phyloP scores from a whole-genome alignment of 805 yeast genomes.

The Nakazawaea laoshanensis region DNA sequence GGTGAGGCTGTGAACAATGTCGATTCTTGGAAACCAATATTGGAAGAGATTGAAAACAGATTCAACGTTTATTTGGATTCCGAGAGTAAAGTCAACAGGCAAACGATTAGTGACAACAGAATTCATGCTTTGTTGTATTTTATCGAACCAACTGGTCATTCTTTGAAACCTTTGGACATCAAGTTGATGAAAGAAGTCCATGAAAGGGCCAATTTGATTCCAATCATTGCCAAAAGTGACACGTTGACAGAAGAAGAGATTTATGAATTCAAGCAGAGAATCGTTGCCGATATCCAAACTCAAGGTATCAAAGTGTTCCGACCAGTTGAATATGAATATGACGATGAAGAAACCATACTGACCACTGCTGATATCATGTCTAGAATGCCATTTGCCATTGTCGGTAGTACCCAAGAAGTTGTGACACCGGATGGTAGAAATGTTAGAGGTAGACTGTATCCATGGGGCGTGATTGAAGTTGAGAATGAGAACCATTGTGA shows the following conservation, averaged over 20 bases:
- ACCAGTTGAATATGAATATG: slow-evolving; percentile 70
- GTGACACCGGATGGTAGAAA: slow-evolving; percentile 64
- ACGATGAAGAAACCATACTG: slow-evolving; percentile 69
- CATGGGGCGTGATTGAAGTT: slow-evolving; percentile 96
- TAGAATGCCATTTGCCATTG: slow-evolving; percentile 85
- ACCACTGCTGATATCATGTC: slow-evolving; percentile 60
- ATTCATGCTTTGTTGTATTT: slow-evolving; percentile 91
- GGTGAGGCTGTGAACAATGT: slow-evolving; percentile 83
- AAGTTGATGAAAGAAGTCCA: slow-evolving; percentile 82
- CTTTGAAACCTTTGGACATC: slow-evolving; percentile 81
- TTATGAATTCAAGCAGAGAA: slow-evolving; percentile 62
- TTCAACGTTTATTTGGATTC: slow-evolving; percentile 84
- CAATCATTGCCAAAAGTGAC: slow-evolving; percentile 92
- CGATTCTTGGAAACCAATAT: slow-evolving; percentile 82
- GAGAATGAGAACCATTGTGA: slow-evolving; percentile 93
- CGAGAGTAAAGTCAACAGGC: slow-evolving; percentile 77
- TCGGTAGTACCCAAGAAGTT: slow-evolving; percentile 76
- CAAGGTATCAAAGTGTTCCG: slow-evolving; percentile 70
- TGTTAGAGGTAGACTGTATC: slow-evolving; percentile 89
- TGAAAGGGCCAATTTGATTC: slow-evolving; percentile 87
- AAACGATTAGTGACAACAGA: slow-evolving; percentile 67
- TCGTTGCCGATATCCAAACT: slow-evolving; percentile 65
- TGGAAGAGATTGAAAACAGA: slow-evolving; percentile 79
- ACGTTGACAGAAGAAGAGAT: slow-evolving; percentile 86
- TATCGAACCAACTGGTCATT: slow-evolving; percentile 96